Base-by-base conservation (phyloP, 495 filamentous ascomycete genomes). In the Sporormia fimetaria region DNA sequence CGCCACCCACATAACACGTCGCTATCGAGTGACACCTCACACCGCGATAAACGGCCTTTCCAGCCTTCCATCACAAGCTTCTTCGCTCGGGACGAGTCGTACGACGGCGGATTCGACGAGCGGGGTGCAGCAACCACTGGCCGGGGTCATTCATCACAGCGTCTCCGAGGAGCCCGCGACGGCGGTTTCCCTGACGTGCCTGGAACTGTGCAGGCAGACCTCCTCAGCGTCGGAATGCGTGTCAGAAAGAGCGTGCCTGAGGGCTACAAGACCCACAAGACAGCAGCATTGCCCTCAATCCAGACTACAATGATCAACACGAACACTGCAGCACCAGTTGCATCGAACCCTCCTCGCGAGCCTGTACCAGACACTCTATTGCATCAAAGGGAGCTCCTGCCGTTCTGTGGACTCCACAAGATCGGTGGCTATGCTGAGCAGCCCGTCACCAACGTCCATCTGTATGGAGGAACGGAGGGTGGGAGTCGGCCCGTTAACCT, bases 191-290 rank as follows among this genome's bases (percentile, higher is more conserved):
- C 59, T 44, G 28, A n/a, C 46, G 67, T 85, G 14, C 73, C 84
- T 6, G 56, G 63, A 6, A 66, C 64, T 15, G 69, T 93, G 16
- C 83, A 90, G 58, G 67, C 84, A 11, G 79, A 78, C 11, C 76
- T 95, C 10, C 67, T 94, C 3, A 80, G 69, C 44, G 87, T 96
- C 37, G 88, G 88, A 49, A 92, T 94, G 83, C 76, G 87, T 23
- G 73, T 96, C 36, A 80, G 88, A 44, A 94, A 96, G 62, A 78
- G 80, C 7, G 77, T 96, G 3, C 81, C 83, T 0, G 86, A 94
- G 42, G 88, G 88, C 37, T 93, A 94, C 66, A 92, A 88, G 64
- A 88, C 82, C 9, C 70, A 73, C 46, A 54, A 66, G 45, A 52
- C 50, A 14, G 3, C 22, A 5, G 27, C 22, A n/a, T 21, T 40